These are phyloP conservation scores for Arctostaphylos glauca DNA, from an alignment of 148 eudicot genomes.

Conservation along the genomic window DNA sequence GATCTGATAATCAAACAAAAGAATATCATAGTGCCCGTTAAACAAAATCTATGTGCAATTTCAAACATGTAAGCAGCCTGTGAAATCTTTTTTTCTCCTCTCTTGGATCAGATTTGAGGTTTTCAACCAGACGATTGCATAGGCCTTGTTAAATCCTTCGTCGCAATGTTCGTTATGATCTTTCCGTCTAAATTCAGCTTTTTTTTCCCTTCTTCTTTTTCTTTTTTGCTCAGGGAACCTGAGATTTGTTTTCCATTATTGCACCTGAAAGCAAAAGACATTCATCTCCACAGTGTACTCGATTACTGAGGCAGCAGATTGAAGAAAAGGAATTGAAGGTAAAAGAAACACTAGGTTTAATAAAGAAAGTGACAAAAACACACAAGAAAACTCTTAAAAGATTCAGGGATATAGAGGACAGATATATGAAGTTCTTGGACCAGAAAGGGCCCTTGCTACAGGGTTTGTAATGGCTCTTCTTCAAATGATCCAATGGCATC, in stretches of 20 bases:
- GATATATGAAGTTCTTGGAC: constrained; percentile 13
- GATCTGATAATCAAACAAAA: background rate
- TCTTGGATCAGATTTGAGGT: background rate
- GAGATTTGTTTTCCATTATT: constrained; percentile 30
- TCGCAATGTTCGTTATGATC: background rate
- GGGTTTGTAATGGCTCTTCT: too few species aligned
- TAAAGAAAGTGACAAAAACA: background rate
- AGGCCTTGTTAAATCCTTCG: background rate
- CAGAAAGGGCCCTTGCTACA: background rate
- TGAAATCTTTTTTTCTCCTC: background rate
- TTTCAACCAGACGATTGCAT: background rate
- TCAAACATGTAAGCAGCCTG: background rate
- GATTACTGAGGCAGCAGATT: constrained; percentile 13
- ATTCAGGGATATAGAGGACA: background rate
- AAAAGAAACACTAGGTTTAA: background rate
- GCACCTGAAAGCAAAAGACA: background rate
- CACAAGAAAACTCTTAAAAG: background rate
- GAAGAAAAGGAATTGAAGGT: too few species aligned
- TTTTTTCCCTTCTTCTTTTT: background rate
- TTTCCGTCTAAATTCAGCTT: background rate
- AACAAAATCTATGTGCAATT: background rate
- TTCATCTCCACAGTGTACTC: background rate
- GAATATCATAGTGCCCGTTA: background rate
- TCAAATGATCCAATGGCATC: too few species aligned
- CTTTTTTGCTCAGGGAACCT: constrained; percentile 25